Percentiles rank a stretch among this genome's conserved stretches.
Evolutionary conservation across 495 filamentous ascomycete species (phyloP).

Genomic region (Podospora bellae-mahoneyi): DNA sequence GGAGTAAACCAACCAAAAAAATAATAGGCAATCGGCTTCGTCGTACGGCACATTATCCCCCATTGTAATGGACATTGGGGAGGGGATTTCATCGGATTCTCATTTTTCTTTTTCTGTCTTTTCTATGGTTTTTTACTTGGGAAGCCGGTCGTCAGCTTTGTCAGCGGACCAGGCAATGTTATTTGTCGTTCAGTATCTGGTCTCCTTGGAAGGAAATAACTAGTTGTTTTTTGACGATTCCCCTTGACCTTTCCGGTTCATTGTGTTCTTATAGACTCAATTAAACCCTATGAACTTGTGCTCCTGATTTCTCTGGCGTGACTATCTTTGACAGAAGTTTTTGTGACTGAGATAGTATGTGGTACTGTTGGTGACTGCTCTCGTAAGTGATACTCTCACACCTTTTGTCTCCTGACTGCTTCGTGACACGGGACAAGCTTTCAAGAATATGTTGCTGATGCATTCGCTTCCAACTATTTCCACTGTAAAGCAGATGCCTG

Average conservation of each 20-base stretch:
- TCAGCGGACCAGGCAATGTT: constrained; percentile 2
- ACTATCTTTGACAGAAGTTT: not conserved
- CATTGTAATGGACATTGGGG: constrained; percentile 28
- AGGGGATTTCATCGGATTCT: constrained; percentile 25
- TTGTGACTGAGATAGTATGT: not conserved
- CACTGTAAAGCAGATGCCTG: too few relatives aligned
- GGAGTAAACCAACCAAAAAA: constrained; percentile 3
- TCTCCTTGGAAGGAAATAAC: constrained; percentile 8
- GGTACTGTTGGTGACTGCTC: too few relatives aligned
- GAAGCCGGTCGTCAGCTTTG: constrained; percentile 4
- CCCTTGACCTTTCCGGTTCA: not conserved
- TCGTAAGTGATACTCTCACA: too few relatives aligned
- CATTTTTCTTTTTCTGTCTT: constrained; percentile 15
- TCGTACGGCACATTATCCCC: constrained; percentile 33
- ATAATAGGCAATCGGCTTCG: constrained; percentile 30
- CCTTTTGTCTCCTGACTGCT: too few relatives aligned
- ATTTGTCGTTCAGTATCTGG: constrained; percentile 1
- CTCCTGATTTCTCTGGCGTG: not conserved
- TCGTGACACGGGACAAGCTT: too few relatives aligned
- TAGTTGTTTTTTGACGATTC: not conserved
- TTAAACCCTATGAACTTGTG: not conserved
- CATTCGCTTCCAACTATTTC: too few relatives aligned
- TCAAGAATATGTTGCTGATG: too few relatives aligned
- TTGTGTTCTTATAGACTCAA: constrained; percentile 1
- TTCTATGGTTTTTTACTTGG: not conserved